These are phyloP conservation scores for Phycomyces blakesleeanus DNA, from an alignment of 192 early-diverging fungal genomes.

Conservation along the genomic window DNA sequence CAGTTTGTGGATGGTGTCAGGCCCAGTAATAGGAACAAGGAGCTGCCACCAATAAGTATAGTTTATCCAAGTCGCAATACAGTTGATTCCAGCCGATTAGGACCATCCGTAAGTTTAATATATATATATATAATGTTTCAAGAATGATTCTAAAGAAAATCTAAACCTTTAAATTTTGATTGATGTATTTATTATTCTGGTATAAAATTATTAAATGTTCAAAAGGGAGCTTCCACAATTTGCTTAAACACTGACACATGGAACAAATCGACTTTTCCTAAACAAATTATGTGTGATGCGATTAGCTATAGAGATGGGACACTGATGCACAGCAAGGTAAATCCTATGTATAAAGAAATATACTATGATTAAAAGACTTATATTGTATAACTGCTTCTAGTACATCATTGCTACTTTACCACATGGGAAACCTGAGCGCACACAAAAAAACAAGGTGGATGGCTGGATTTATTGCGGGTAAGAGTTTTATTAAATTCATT, in stretches of 20 bases:
- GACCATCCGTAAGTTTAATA: conserved; percentile 17
- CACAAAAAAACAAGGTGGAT: not conserved
- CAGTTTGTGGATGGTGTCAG: conserved; percentile 11
- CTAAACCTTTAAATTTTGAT: no score
- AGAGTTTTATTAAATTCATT: not conserved
- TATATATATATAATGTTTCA: no score
- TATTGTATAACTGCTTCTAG: conserved; percentile 17
- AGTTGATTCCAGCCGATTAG: conserved; percentile 30
- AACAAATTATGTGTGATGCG: conserved; percentile 26
- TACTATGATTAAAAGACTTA: no score
- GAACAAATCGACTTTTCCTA: conserved; percentile 33
- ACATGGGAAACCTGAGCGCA: not conserved
- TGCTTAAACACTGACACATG: conserved; percentile 25
- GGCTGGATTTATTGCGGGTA: conserved; percentile 38
- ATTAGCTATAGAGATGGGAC: conserved; percentile 31
- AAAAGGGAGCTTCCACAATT: conserved; percentile 35
- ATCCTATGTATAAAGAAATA: not conserved
- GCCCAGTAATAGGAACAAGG: not conserved
- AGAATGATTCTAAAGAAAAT: no score
- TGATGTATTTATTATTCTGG: no score
- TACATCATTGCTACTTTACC: conserved; percentile 29
- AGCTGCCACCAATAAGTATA: conserved; percentile 34
- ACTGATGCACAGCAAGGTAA: conserved; percentile 41
- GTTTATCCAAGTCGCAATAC: conserved; percentile 42
- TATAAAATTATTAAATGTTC: not conserved